Percentiles rank a stretch among this genome's conserved stretches.
phyloP scores from a whole-genome alignment of 2,329 filamentous ascomycete species.

The Arthroderma sp. region DNA sequence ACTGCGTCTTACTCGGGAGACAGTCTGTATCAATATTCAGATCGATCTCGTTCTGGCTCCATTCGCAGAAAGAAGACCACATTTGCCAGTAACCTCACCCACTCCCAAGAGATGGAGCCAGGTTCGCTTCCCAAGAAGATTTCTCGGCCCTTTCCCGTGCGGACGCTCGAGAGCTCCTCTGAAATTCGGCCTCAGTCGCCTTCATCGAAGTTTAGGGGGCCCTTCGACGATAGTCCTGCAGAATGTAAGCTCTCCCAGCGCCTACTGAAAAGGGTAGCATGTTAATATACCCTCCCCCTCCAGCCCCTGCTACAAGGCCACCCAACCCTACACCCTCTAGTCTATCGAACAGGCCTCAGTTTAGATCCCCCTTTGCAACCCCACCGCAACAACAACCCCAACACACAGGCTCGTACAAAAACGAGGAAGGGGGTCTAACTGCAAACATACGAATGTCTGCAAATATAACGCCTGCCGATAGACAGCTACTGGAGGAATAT shows the following conservation, averaged over 20 bases:
- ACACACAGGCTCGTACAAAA: neutral
- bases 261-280: neutral
- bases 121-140: neutral
- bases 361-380: neutral
- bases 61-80: constrained; percentile 9
- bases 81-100: constrained; percentile 7
- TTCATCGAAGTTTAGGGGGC: neutral
- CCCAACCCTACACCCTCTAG: neutral
- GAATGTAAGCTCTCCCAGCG: neutral
- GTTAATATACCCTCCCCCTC: neutral
- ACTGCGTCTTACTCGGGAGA: neutral
- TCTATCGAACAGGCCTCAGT: neutral
- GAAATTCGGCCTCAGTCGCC: neutral
- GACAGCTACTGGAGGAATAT: neutral
- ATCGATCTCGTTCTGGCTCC: neutral
- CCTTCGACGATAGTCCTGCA: neutral
- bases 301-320: constrained; percentile 4
- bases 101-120: constrained; percentile 2
- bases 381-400: neutral
- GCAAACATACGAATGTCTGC: neutral
- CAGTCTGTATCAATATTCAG: neutral
- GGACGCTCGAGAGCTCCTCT: constrained; percentile 1
- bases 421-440: neutral
- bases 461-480: neutral
- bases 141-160: neutral